Base-by-base conservation (phyloP, 257 asterid species). In the Verbascum thapsus region DNA sequence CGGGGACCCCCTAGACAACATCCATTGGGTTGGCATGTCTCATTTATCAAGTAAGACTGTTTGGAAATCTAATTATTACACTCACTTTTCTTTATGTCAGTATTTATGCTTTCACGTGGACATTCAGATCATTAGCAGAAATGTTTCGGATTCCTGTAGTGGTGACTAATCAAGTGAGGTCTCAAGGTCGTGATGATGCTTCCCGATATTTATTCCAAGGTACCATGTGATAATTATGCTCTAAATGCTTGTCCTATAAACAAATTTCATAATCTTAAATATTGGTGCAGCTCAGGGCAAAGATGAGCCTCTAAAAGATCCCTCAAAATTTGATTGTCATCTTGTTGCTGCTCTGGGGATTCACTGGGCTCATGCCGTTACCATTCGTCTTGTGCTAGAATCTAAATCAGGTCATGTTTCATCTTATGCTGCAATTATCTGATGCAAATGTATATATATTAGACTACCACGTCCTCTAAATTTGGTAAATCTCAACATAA, bases 351-450 rank as follows among this genome's bases (percentile, higher is more conserved):
- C 96, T 70, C 78, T 89, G 62, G 96, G 96, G 57, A 85, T 86
- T 69, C 84, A 83, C 56, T 89, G 96, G 96, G 89, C 96, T 67
- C 96, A 89, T 79, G 94, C 96, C 72, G 94, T 89, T 70, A 79
- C 85, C 42, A 70, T 82, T 54, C 96, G 95, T 39, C 84, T 89
- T 61, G 84, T 89, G 72, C 78, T 89, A 15, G 96, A 89, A 84
- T 83, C 84, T 68, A 74, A 80, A 86, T 84, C 91, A 79, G 95
- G 96, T 88, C 49, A 40, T 65, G 39, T 64, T 66, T 61, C 39
- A 8, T 64, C 56, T 57, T 52, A 53, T 53, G 38, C 37, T 53
- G 43, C 34, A 2, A 40, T 6, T 2, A 41, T 51, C 54, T 68
- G 17, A 22, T 51, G 17, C 68, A 52, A 37, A 68, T 61, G 19